Conservation (phyloP, 495 filamentous ascomycete species). For the Sabuloglossum arenarium region DNA sequence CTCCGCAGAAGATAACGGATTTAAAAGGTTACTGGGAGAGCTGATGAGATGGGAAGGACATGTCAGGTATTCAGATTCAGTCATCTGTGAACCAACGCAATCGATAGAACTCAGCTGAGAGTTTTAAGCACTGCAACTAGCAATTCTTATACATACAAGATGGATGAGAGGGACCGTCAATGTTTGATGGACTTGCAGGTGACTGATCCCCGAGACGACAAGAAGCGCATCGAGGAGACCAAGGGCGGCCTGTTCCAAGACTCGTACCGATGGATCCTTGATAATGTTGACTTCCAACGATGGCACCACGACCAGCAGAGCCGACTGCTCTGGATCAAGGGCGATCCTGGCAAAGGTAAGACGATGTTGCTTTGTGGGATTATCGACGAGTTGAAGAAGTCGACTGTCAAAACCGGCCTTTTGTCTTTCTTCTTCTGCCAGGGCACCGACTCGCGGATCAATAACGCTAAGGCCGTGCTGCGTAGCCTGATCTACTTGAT, state of each 20-base stretch:
- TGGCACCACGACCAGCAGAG: constrained; percentile 15
- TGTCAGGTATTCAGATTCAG: neutral
- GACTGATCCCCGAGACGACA: constrained; percentile 18
- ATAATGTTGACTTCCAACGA: constrained; percentile 17
- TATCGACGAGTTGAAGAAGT: constrained; percentile 17
- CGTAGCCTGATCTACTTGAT: constrained; percentile 18
- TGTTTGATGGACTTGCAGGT: constrained; percentile 13
- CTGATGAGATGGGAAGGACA: neutral
- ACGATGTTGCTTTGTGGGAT: constrained; percentile 25
- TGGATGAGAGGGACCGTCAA: constrained; percentile 2
- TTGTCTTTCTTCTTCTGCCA: constrained; percentile 30
- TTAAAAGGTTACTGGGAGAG: constrained; percentile 11
- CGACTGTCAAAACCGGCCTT: constrained; percentile 5
- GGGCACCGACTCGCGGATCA: constrained; percentile 14
- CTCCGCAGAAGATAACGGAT: constrained; percentile 12
- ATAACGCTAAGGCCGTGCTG: constrained; percentile 16
- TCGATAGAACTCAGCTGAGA: neutral
- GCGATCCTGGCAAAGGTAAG: constrained; percentile 11
- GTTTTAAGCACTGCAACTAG: neutral
- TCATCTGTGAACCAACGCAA: neutral
- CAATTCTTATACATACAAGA: neutral
- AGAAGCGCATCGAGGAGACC: constrained; percentile 16
- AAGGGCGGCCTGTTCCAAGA: constrained; percentile 23
- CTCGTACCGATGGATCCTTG: constrained; percentile 23
- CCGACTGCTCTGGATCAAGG: constrained; percentile 25